Evolutionary conservation across 2,329 filamentous ascomycete genomes (phyloP).

Genomic region (Neofusicoccum sp.): DNA sequence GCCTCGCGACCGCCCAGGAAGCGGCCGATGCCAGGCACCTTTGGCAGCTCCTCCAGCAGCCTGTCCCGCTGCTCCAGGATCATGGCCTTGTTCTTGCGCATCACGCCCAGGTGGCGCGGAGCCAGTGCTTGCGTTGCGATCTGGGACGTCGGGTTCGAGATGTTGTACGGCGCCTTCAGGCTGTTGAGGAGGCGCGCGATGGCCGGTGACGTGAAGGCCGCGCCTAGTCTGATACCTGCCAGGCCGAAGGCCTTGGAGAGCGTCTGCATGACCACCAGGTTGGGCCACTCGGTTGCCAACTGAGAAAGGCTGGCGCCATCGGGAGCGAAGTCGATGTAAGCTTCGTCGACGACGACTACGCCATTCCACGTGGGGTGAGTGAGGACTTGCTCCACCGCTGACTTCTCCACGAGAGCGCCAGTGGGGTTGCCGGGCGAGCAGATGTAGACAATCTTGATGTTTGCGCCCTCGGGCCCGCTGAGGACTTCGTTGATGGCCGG

Average conservation of each 20-base stretch:
- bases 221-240: constrained; percentile 88
- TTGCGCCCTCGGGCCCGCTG: constrained; percentile 53
- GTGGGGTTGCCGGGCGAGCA: constrained; percentile 97
- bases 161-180: constrained; percentile 95
- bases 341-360: constrained; percentile 89
- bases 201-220: constrained; percentile 74
- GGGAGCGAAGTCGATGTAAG: constrained; percentile 92
- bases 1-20: constrained; percentile 78
- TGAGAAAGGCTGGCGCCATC: constrained; percentile 81
- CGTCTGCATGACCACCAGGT: constrained; percentile 97
- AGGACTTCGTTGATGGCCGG: constrained; percentile 69
- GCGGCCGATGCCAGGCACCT: constrained; percentile 75
- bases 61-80: constrained; percentile 79
- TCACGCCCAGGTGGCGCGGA: constrained; percentile 67
- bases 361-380: constrained; percentile 94
- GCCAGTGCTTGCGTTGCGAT: constrained; percentile 76
- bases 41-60: constrained; percentile 71
- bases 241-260: constrained; percentile 97
- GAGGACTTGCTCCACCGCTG: constrained; percentile 72
- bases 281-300: constrained; percentile 90
- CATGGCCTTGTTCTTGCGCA: constrained; percentile 69
- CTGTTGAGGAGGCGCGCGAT: constrained; percentile 84
- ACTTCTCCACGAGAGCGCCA: constrained; percentile 74
- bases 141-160: constrained; percentile 83
- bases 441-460: constrained; percentile 87